Base-by-base conservation (phyloP, 352 stramenopile species). In the Thalassiosira delicatula region DNA sequence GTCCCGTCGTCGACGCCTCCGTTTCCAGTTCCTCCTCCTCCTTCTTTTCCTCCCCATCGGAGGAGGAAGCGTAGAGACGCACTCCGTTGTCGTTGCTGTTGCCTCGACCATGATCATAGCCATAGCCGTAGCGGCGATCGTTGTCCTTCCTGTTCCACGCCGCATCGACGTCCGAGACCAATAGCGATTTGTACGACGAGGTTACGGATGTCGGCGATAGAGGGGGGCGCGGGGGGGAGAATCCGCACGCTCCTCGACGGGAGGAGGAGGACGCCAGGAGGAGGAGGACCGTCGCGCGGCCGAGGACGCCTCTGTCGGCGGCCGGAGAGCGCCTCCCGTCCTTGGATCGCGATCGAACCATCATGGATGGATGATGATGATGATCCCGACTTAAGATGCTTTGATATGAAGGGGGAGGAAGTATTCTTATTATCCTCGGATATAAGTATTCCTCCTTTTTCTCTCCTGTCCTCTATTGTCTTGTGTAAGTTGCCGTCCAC, bases 1-100 rank as follows among this genome's bases (percentile, higher is more conserved):
- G 56, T 51, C 76, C 76, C 32, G 61, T 71, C 8, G 69, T 84
- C 8, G 62, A 46, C 27, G 76, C 42, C 44, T 84, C 70, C 0
- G 76, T 84, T 21, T 76, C 53, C 11, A 76, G 11, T 51, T 83
- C 67, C 32, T 69, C 51, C 19, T 49, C 46, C 19, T 33, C 42
- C 19, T 54, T 42, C 12, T 49, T 21, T 46, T 76, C 57, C 3
- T 71, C 61, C 0, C 3, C 46, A 7, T 56, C 46, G 19, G 46
- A 56, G 25, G 4, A 7, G 46, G 5, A 12, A 30, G 51, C 51
- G 5, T n/a, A 60, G 12, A 60, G 51, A n/a, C 51, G 33, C 3
- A 60, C 9, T 60, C 51, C 51, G n/a, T 60, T 60, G 51, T 25
- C 51, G 33, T 60, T 60, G 51, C 29, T 30, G 17, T 33, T 60